A percentile compares a stretch with the other conserved stretches of the same genome.
phyloP scores from a whole-genome alignment of 176 grass and related monocot species.

The Musa schizocarpa region DNA sequence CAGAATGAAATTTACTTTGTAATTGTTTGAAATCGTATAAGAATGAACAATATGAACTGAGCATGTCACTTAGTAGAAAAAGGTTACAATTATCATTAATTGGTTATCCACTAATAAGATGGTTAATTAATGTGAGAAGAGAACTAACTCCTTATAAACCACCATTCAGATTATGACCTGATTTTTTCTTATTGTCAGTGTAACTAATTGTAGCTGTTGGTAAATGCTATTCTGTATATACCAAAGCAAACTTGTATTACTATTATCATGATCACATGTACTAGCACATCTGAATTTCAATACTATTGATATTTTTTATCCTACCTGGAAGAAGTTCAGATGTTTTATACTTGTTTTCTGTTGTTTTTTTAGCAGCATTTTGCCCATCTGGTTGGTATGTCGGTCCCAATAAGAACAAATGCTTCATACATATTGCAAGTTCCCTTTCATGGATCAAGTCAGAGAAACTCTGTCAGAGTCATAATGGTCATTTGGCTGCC shows the following conservation, averaged over 20 bases:
- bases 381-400: slow-evolving; percentile 56
- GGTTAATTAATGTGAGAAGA: too few species aligned
- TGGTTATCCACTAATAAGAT: too few species aligned
- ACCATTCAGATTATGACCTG: too few species aligned
- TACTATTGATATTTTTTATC: not conserved
- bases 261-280: not conserved
- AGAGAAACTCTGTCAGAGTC: slow-evolving; percentile 40
- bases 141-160: too few species aligned
- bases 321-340: not conserved
- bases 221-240: too few species aligned
- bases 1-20: too few species aligned
- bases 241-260: not conserved
- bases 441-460: slow-evolving; percentile 62
- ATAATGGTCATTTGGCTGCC: slow-evolving; percentile 48
- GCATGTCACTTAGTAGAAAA: too few species aligned
- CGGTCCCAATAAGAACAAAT: slow-evolving; percentile 42
- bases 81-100: too few species aligned
- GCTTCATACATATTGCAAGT: slow-evolving; percentile 44
- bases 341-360: not conserved
- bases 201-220: too few species aligned
- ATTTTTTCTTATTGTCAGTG: too few species aligned
- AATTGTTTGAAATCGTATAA: too few species aligned
- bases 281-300: not conserved
- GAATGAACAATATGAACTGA: too few species aligned
- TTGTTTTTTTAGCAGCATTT: slow-evolving; percentile 33